Conservation (phyloP, 768 basidiomycete genomes). For the Podaxis pistillaris region DNA sequence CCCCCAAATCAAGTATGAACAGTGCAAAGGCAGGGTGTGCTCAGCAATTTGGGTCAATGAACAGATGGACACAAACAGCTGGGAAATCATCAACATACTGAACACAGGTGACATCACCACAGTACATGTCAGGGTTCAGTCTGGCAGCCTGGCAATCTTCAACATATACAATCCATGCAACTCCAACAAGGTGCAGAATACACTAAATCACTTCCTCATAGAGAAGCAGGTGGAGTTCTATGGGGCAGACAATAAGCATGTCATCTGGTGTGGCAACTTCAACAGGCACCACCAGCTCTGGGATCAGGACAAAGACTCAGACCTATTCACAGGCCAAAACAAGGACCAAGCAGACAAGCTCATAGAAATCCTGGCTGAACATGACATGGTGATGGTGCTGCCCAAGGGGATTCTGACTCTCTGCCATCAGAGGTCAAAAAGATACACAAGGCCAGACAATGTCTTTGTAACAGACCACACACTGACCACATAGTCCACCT, state of each 20-base stretch:
- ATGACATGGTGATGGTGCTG: conserved; percentile 34
- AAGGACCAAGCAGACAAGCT: conserved; percentile 24
- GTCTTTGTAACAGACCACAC: conserved; percentile 31
- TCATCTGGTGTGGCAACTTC: conserved; percentile 37
- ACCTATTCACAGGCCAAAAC: conserved; percentile 32
- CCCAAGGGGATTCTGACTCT: conserved; percentile 35
- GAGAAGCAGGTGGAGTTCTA: not conserved
- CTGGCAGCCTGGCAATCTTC: conserved; percentile 15
- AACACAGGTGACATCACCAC: conserved; percentile 20
- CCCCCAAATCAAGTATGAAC: conserved; percentile 13
- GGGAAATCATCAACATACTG: conserved; percentile 16
- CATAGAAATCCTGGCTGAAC: conserved; percentile 22
- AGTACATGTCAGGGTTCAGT: not conserved
- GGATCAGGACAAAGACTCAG: conserved; percentile 29
- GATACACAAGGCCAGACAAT: conserved; percentile 42
- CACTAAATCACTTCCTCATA: conserved; percentile 1
- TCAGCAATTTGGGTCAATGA: conserved; percentile 22
- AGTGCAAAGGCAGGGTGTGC: not conserved
- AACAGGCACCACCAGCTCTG: conserved; percentile 40
- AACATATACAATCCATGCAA: conserved; percentile 22
- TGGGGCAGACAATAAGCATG: conserved; percentile 9
- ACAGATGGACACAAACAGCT: conserved; percentile 15
- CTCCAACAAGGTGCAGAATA: not conserved
- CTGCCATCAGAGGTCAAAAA: conserved; percentile 22
- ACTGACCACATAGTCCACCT: too few relatives aligned